These are phyloP conservation scores for Aspergillus latus DNA, from an alignment of 2,329 filamentous ascomycete genomes.

Conservation along the genomic window DNA sequence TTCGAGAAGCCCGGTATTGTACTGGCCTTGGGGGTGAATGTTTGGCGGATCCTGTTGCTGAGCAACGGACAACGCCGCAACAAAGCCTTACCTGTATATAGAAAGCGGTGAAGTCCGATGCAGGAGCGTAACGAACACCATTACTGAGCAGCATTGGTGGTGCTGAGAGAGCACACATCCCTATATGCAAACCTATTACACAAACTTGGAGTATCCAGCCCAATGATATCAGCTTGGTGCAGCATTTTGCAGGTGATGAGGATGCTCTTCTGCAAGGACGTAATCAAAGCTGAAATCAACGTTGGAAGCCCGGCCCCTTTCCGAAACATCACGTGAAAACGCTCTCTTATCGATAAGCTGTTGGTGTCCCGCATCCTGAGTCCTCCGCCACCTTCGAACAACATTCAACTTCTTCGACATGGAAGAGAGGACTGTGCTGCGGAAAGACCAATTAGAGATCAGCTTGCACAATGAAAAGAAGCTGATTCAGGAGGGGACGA, in stretches of 20 bases:
- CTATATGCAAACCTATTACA: not conserved
- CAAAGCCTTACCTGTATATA: constrained; percentile 26
- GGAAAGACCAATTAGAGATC: constrained; percentile 78
- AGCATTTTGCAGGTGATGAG: not conserved
- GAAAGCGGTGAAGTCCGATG: constrained; percentile 33
- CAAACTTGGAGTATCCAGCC: too few relatives aligned
- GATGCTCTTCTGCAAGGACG: not conserved
- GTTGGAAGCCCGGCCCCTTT: not conserved
- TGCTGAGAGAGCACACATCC: not conserved
- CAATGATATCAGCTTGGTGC: not conserved
- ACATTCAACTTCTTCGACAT: constrained; percentile 27
- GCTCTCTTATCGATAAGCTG: constrained; percentile 37
- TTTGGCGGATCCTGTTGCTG: constrained; percentile 43
- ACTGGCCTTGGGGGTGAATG: constrained; percentile 24
- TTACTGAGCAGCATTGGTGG: not conserved
- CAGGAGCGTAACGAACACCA: constrained; percentile 10
- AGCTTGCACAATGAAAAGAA: constrained; percentile 79
- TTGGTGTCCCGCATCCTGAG: constrained; percentile 22
- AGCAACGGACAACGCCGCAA: constrained; percentile 34
- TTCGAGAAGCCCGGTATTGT: constrained; percentile 24
- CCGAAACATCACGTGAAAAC: constrained; percentile 26
- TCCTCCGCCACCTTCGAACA: constrained; percentile 1
- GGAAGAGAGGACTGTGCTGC: constrained; percentile 59
- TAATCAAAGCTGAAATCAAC: not conserved
- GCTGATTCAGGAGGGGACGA: constrained; percentile 72